Conservation (phyloP, 2,329 filamentous ascomycete genomes). For the Aspergillus sp. region DNA sequence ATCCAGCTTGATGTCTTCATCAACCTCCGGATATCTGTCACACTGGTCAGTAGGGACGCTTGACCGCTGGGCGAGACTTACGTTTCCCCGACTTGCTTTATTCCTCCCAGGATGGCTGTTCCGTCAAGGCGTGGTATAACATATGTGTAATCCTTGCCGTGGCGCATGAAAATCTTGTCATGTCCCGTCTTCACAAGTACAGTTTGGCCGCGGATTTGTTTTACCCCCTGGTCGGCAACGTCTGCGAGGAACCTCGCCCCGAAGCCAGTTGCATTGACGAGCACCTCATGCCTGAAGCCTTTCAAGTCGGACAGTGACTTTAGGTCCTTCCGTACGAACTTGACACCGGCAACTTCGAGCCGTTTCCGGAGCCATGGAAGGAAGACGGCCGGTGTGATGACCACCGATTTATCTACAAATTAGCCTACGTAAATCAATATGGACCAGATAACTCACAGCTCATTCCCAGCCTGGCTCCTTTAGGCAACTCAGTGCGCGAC, state of each 20-base stretch:
- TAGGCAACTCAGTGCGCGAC: not conserved
- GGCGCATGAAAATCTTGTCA: constrained; percentile 9
- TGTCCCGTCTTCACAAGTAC: not conserved
- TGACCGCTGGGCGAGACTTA: not conserved
- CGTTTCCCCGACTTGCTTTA: constrained; percentile 1
- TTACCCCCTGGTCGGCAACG: constrained; percentile 16
- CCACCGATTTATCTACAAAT: not conserved
- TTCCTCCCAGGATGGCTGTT: constrained; percentile 10
- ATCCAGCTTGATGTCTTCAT: not conserved
- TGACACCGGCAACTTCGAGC: constrained; percentile 19
- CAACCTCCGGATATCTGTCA: not conserved
- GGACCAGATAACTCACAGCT: not conserved
- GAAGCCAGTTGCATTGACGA: constrained; percentile 25
- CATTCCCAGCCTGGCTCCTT: not conserved
- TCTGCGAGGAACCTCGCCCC: constrained; percentile 20
- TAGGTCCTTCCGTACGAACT: constrained; percentile 19
- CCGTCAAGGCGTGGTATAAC: constrained; percentile 11
- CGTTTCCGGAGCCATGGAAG: constrained; percentile 5
- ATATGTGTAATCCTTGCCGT: constrained; percentile 8
- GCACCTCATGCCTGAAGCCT: constrained; percentile 22
- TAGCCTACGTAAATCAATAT: not conserved
- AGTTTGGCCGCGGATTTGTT: constrained; percentile 23
- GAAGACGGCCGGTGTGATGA: constrained; percentile 6
- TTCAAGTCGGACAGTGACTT: constrained; percentile 20
- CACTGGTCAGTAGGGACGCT: not conserved